Evolutionary conservation across 768 basidiomycete genomes (phyloP).

Genomic region (Rhodotorula taiwanensis): DNA sequence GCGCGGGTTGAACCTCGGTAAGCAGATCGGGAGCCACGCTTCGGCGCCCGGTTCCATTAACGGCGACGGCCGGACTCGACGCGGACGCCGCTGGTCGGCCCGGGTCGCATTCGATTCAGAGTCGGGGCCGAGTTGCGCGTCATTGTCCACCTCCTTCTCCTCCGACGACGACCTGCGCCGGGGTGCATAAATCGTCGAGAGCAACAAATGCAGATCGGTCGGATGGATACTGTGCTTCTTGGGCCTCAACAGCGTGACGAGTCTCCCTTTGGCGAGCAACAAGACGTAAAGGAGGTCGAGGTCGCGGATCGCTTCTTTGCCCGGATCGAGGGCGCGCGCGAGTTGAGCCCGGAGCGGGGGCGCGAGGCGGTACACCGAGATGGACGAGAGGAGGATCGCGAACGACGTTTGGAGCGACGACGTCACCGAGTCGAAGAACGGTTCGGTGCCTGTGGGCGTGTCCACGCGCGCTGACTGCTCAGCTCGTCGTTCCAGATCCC

Average conservation of each 20-base stretch:
- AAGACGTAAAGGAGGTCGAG: conserved; percentile 70
- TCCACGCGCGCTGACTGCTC: no score
- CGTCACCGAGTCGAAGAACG: conserved; percentile 46
- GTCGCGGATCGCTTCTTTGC: conserved; percentile 50
- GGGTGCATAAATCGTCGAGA: conserved; percentile 68
- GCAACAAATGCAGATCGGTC: conserved; percentile 60
- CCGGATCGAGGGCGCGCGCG: conserved; percentile 14
- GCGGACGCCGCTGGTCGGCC: no score
- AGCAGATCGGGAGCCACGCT: conserved; percentile 89
- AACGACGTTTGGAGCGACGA: conserved; percentile 66
- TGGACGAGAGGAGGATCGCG: conserved; percentile 43
- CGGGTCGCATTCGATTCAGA: no score
- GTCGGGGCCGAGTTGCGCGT: no score
- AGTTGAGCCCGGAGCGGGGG: not conserved
- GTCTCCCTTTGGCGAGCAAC: conserved; percentile 66
- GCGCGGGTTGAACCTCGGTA: conserved; percentile 84
- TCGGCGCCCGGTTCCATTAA: conserved; percentile 54
- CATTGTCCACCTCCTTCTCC: no score
- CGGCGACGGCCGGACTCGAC: conserved; percentile 83
- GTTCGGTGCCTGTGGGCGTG: conserved; percentile 54
- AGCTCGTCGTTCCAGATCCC: not conserved
- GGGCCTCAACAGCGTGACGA: conserved; percentile 81
- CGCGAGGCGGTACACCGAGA: conserved; percentile 27
- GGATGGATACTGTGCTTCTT: conserved; percentile 84
- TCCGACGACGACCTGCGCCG: no score